phyloP scores from a whole-genome alignment of 176 grass and related monocot genomes.

The Stipa capillata region DNA sequence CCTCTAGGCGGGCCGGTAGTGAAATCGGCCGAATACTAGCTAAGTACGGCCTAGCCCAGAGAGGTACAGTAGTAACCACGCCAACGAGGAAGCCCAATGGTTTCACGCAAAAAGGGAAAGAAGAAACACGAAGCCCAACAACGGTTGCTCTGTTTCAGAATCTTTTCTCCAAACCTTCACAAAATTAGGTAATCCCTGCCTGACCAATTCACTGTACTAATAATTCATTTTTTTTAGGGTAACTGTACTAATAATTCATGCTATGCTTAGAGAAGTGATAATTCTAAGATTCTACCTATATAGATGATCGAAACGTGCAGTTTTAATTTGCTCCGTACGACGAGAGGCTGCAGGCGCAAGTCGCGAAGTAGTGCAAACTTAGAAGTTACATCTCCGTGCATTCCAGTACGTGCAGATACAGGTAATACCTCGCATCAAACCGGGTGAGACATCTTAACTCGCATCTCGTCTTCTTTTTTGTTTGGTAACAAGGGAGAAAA shows the following conservation, averaged over 20 bases:
- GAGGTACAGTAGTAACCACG: neutral
- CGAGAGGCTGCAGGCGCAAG: neutral
- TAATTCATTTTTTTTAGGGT: too few species aligned
- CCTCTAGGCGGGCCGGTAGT: too few species aligned
- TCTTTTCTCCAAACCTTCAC: too few species aligned
- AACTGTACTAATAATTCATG: neutral
- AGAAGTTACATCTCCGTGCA: constrained; percentile 29
- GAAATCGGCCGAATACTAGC: neutral
- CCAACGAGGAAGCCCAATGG: neutral
- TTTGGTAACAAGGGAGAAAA: neutral
- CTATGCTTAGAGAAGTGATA: neutral
- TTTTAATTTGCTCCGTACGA: neutral
- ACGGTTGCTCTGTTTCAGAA: neutral
- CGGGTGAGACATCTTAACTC: neutral
- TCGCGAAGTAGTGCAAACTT: neutral
- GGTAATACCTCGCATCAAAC: constrained; percentile 22
- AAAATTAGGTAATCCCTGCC: too few species aligned
- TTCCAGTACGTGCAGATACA: constrained; percentile 1
- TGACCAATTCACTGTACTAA: too few species aligned
- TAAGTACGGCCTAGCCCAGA: neutral
- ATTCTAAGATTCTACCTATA: too few species aligned
- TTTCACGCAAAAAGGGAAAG: too few species aligned
- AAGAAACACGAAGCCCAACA: too few species aligned
- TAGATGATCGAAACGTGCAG: neutral
- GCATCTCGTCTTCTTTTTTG: neutral